Percentiles rank a stretch among this genome's conserved stretches.
Conservation (phyloP, 805 yeast genomes). For the Metschnikowia henanensis region DNA sequence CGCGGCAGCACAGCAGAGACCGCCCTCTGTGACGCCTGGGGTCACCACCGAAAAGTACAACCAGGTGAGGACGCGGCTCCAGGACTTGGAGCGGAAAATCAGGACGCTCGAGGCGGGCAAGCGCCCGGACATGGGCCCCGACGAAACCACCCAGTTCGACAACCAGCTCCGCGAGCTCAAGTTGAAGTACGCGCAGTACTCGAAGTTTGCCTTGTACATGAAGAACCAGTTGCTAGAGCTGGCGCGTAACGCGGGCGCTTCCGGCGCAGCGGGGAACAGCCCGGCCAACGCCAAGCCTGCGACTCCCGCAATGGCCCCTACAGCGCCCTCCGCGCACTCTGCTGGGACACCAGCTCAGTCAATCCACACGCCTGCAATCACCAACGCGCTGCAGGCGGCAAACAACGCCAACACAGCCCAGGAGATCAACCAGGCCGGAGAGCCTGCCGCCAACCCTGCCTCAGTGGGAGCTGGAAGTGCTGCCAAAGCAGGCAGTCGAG, state of each 20-base stretch:
- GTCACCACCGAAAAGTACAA: constrained; percentile 40
- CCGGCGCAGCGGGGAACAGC: constrained; percentile 9
- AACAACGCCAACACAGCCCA: constrained; percentile 15
- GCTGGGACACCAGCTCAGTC: constrained; percentile 11
- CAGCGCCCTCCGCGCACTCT: constrained; percentile 2
- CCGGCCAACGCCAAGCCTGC: constrained; percentile 7
- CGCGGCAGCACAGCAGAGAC: constrained; percentile 5
- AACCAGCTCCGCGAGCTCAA: constrained; percentile 50
- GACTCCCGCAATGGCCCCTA: constrained; percentile 3
- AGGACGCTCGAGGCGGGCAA: constrained; percentile 51
- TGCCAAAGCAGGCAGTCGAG: constrained; percentile 2
- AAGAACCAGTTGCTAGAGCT: constrained; percentile 40
- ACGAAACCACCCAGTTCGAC: constrained; percentile 42
- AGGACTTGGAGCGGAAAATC: constrained; percentile 50
- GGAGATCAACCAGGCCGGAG: constrained; percentile 1
- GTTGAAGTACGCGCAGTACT: constrained; percentile 48
- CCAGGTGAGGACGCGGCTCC: constrained; percentile 46
- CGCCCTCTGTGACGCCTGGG: constrained; percentile 8
- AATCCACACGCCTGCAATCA: constrained; percentile 15
- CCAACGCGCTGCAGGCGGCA: constrained; percentile 26
- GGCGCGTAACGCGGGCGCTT: constrained; percentile 17
- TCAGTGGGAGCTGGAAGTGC: constrained; percentile 7
- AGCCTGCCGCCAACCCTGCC: constrained; percentile 3
- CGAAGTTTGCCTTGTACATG: constrained; percentile 50
- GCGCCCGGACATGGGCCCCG: constrained; percentile 43